A percentile compares a stretch with the other conserved stretches of the same genome.
Conservation (phyloP, 2,329 filamentous ascomycete genomes). For the Fusarium annulatum region DNA sequence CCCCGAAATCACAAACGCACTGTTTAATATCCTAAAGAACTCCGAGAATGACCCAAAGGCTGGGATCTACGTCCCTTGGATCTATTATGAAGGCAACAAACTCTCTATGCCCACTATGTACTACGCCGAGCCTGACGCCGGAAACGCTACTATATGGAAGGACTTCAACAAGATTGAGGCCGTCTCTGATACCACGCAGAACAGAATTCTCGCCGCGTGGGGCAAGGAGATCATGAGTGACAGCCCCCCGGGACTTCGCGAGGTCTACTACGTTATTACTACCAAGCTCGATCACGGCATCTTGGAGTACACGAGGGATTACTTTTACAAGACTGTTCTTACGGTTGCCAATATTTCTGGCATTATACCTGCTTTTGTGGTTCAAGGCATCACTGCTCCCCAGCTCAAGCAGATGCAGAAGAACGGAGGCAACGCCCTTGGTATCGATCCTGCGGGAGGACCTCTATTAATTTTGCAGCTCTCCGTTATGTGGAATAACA, state of each 20-base stretch:
- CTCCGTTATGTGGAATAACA: slow-evolving; percentile 20
- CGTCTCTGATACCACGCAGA: slow-evolving; percentile 11
- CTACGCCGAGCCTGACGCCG: slow-evolving; percentile 51
- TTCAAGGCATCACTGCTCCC: slow-evolving; percentile 56
- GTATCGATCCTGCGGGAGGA: slow-evolving; percentile 41
- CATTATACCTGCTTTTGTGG: slow-evolving; percentile 44
- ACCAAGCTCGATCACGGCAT: slow-evolving; percentile 17
- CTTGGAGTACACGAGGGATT: slow-evolving; percentile 1
- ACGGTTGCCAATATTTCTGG: slow-evolving; percentile 36
- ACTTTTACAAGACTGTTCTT: slow-evolving; percentile 39
- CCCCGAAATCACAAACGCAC: slow-evolving; percentile 46
- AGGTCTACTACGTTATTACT: slow-evolving; percentile 22
- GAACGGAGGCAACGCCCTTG: slow-evolving; percentile 49
- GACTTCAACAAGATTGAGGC: slow-evolving; percentile 49
- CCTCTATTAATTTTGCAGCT: slow-evolving; percentile 35
- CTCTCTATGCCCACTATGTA: slow-evolving; percentile 46
- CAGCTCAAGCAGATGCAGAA: slow-evolving; percentile 50
- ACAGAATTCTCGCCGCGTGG: neutral
- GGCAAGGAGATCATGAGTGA: slow-evolving; percentile 4
- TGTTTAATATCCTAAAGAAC: slow-evolving; percentile 41
- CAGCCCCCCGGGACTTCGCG: slow-evolving; percentile 3
- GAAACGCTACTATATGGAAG: slow-evolving; percentile 49
- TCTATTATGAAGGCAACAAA: neutral
- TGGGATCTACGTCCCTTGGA: slow-evolving; percentile 9
- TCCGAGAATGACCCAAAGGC: slow-evolving; percentile 20